phyloP scores from a whole-genome alignment of 2,329 filamentous ascomycete species.

The Clathrospora elynae region DNA sequence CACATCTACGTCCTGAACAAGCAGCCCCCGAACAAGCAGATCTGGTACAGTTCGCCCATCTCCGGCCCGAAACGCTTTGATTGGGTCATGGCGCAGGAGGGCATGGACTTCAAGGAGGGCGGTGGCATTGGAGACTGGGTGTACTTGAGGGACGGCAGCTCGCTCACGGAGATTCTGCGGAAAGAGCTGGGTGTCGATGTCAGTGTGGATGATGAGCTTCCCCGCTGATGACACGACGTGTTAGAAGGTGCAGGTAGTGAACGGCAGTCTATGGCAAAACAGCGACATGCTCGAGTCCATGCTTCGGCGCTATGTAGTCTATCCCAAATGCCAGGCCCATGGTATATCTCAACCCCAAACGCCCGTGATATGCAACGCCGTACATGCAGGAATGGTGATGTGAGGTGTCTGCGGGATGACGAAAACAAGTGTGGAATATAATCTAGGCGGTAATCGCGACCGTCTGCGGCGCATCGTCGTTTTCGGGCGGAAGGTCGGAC shows the following conservation, averaged over 20 bases:
- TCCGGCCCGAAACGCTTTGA: constrained; percentile 94
- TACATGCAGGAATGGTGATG: constrained; percentile 3
- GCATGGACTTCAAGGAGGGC: constrained; percentile 79
- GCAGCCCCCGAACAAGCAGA: constrained; percentile 94
- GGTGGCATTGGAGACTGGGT: constrained; percentile 79
- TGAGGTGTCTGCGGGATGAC: neutral
- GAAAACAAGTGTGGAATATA: neutral
- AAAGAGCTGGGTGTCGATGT: constrained; percentile 74
- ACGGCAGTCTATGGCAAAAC: constrained; percentile 8
- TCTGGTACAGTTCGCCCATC: constrained; percentile 92
- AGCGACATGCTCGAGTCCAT: constrained; percentile 4
- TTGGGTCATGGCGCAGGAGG: constrained; percentile 76
- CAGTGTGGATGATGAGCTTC: constrained; percentile 38
- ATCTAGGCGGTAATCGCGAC: constrained; percentile 35
- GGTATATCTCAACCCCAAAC: constrained; percentile 14
- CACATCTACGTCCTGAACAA: constrained; percentile 93
- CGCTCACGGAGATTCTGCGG: constrained; percentile 72
- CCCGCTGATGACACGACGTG: constrained; percentile 25
- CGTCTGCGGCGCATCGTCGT: constrained; percentile 29
- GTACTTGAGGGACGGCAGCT: constrained; percentile 81
- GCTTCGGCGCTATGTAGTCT: neutral
- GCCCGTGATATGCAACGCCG: constrained; percentile 26
- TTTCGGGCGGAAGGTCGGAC: constrained; percentile 41
- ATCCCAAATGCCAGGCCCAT: neutral
- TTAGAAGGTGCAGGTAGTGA: neutral